Conservation (phyloP, 2,329 filamentous ascomycete genomes). For the Neonectria hederae region DNA sequence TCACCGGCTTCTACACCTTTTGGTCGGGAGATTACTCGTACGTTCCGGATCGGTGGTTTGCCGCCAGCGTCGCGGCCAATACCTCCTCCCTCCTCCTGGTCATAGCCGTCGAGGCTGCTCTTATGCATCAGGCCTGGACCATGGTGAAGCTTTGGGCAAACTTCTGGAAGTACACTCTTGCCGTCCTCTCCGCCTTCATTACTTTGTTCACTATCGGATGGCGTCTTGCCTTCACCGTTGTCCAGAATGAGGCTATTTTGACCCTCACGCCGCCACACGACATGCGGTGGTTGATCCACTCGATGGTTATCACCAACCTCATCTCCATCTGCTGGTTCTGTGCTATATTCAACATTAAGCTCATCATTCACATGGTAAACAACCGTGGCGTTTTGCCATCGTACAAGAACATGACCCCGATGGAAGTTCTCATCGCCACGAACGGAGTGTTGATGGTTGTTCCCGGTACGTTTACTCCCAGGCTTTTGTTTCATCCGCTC, state of each 20-base stretch:
- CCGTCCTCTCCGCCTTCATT: constrained; percentile 48
- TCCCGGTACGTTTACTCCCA: constrained; percentile 54
- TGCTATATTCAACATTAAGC: constrained; percentile 62
- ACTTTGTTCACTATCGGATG: constrained; percentile 46
- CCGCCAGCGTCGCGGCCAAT: constrained; percentile 51
- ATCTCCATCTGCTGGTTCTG: constrained; percentile 63
- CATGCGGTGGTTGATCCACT: constrained; percentile 51
- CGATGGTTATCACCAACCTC: constrained; percentile 52
- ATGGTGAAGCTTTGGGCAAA: constrained; percentile 60
- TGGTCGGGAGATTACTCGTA: constrained; percentile 63
- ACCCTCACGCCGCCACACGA: constrained; percentile 31
- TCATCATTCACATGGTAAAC: constrained; percentile 58
- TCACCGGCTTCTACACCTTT: constrained; percentile 68
- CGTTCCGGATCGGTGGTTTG: constrained; percentile 53
- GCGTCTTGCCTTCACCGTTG: constrained; percentile 47
- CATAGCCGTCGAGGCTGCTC: constrained; percentile 56
- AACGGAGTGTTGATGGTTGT: constrained; percentile 66
- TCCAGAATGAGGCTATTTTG: constrained; percentile 49
- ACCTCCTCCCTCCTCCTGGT: constrained; percentile 56
- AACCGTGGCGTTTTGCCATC: constrained; percentile 59
- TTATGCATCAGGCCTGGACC: constrained; percentile 63
- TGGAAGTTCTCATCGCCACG: constrained; percentile 65
- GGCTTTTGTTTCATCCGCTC: not conserved
- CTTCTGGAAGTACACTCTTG: constrained; percentile 45
- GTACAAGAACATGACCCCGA: constrained; percentile 54